Evolutionary conservation across 2,329 filamentous ascomycete genomes (phyloP), one percentile per base, ranked within the genome.

Genomic region (Neurospora sp.): DNA sequence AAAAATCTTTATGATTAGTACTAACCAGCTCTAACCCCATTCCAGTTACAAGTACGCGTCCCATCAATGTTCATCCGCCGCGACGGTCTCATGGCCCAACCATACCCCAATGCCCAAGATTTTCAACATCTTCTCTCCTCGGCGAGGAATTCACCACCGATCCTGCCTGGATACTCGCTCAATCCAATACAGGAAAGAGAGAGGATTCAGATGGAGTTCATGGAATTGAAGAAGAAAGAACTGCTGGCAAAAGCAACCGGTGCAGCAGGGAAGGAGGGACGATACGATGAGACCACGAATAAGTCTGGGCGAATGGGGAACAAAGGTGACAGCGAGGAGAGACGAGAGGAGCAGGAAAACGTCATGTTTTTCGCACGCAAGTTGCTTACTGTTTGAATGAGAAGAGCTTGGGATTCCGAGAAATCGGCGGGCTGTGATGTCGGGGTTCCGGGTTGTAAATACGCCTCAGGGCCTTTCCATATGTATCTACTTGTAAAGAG

Each of bases 61-160:
- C 87, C 88, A 2, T 88, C 86, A 0, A 89, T 89, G 87, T 81
- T 88, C 71, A 88, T 89, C 76, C 83, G 81, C 37, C 80, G 83
- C 41, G 86, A 88, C 74, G 81, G 81, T 4, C 77, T 86, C 10
- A 81, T 86, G 79, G 80, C 82, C 2, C 80, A 78, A 66, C 81
- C 82, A 2, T 82, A 82, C 69, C 79, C 81, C 6, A 76, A 79
- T 67, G 78, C 79, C 6, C 78, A 81, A 67, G 80, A 83, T 74
- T 82, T 84, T 70, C 80, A 83, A 73, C 83, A 82, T 76, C 74
- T 84, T 38, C 75, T 84, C n/a, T 69, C 73, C 12, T 81, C 82
- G 3, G 79, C 80, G 19, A 79, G 79, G 67, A 71, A 74, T 15
- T 77, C 79, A 3, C 74, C 79, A 12, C 79, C 81, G 6, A 74